Evolutionary conservation across 2,329 filamentous ascomycete genomes (phyloP).

Genomic region (Trichoderma pleuroti): DNA sequence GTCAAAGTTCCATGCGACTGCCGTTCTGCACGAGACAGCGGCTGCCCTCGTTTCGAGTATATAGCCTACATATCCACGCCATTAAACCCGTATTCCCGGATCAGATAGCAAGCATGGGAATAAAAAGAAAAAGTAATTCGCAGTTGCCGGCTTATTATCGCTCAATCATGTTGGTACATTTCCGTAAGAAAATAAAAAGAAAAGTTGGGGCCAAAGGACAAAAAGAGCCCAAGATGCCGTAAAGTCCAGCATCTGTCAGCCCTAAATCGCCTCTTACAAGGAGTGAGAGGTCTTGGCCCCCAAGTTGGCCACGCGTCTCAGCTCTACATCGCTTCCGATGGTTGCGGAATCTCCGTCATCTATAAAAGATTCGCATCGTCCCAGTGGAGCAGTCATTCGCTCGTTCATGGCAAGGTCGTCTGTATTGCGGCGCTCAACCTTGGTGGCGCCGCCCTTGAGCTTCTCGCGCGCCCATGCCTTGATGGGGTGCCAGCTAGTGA

Average conservation of each 20-base stretch:
- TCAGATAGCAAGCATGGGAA: not conserved
- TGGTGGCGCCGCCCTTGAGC: not conserved
- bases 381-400: slow-evolving; percentile 9
- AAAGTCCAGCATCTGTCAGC: not conserved
- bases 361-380: slow-evolving; percentile 24
- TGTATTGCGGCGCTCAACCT: not conserved
- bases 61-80: not conserved
- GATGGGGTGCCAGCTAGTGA: slow-evolving; percentile 51
- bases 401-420: slow-evolving; percentile 12
- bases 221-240: not conserved
- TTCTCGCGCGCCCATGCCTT: slow-evolving; percentile 19
- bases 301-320: slow-evolving; percentile 29
- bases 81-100: not conserved
- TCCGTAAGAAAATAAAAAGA: not conserved
- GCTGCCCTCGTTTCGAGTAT: not conserved
- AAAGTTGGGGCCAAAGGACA: not conserved
- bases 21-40: not conserved
- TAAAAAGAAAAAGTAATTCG: not conserved
- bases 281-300: slow-evolving; percentile 24
- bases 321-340: slow-evolving; percentile 33
- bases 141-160: not conserved
- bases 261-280: not conserved
- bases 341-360: slow-evolving; percentile 31
- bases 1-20: not conserved
- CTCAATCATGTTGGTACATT: not conserved